A percentile compares a stretch with the other conserved stretches of the same genome.
Conservation (phyloP, 192 early-diverging fungal species). For the Linderina pennispora region DNA sequence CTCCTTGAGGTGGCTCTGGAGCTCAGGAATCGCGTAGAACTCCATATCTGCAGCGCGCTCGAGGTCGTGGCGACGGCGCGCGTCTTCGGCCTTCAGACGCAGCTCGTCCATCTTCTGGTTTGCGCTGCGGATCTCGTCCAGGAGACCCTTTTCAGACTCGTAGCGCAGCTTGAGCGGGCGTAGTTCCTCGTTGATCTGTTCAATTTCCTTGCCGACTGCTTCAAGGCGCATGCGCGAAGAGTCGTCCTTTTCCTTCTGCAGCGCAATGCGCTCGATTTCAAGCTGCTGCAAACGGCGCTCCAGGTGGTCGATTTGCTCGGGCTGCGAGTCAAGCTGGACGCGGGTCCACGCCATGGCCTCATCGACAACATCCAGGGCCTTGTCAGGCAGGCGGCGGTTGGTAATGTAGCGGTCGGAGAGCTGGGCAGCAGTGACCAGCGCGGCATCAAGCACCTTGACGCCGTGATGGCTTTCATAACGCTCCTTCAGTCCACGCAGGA, state of each 20-base stretch:
- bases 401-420: constrained; percentile 75
- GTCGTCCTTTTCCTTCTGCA: constrained; percentile 88
- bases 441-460: constrained; percentile 62
- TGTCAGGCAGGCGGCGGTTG: constrained; percentile 71
- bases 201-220: constrained; percentile 79
- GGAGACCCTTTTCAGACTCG: constrained; percentile 74
- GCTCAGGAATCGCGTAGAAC: constrained; percentile 91
- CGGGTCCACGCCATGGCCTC: constrained; percentile 94
- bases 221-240: constrained; percentile 71
- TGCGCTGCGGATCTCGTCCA: constrained; percentile 83
- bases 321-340: constrained; percentile 95
- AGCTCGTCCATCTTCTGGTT: constrained; percentile 86
- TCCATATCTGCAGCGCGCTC: constrained; percentile 87
- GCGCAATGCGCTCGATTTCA: constrained; percentile 91
- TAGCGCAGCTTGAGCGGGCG: constrained; percentile 84
- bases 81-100: constrained; percentile 79
- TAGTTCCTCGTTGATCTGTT: constrained; percentile 76
- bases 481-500: constrained; percentile 73
- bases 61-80: constrained; percentile 76
- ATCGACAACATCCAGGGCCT: constrained; percentile 82
- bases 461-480: constrained; percentile 76
- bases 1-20: constrained; percentile 65
- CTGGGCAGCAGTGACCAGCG: constrained; percentile 66
- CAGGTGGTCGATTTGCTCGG: constrained; percentile 93
- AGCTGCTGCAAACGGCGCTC: constrained; percentile 89